Evolutionary conservation across 2,329 filamentous ascomycete species (phyloP).

Genomic region (Aureobasidium sp.): DNA sequence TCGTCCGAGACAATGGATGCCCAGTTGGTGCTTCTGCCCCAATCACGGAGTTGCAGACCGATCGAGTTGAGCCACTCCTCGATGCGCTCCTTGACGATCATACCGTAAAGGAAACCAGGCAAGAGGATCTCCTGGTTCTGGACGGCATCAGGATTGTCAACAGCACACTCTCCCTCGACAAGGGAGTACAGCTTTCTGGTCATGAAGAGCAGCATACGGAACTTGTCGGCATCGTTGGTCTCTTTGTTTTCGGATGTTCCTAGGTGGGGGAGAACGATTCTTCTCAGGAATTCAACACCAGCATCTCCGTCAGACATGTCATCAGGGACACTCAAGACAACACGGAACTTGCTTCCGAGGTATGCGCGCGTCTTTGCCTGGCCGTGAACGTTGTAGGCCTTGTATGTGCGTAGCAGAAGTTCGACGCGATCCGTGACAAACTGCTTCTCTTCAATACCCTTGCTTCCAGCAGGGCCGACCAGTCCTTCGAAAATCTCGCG

Average conservation of each 20-base stretch:
- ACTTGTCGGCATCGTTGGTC: slow-evolving; percentile 82
- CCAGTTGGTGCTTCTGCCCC: slow-evolving; percentile 42
- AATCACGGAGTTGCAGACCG: slow-evolving; percentile 36
- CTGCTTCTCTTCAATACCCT: slow-evolving; percentile 69
- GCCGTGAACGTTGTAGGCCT: slow-evolving; percentile 75
- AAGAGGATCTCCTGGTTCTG: slow-evolving; percentile 94
- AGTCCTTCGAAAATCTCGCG: slow-evolving; percentile 92
- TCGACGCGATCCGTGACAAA: slow-evolving; percentile 94
- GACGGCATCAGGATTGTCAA: slow-evolving; percentile 93
- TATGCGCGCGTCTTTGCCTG: slow-evolving; percentile 75
- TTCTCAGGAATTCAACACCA: slow-evolving; percentile 82
- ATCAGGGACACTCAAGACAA: slow-evolving; percentile 74
- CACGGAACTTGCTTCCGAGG: slow-evolving; percentile 82
- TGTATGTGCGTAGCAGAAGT: slow-evolving; percentile 84
- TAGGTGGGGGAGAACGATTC: slow-evolving; percentile 83
- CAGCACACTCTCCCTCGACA: slow-evolving; percentile 82
- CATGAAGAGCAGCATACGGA: slow-evolving; percentile 91
- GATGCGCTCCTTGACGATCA: slow-evolving; percentile 88
- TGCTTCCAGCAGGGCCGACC: slow-evolving; percentile 66
- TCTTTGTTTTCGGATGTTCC: slow-evolving; percentile 78
- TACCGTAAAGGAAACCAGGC: slow-evolving; percentile 86
- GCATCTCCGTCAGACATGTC: slow-evolving; percentile 82
- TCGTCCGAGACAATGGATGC: slow-evolving; percentile 62
- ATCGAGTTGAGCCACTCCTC: slow-evolving; percentile 79
- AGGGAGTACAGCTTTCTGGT: slow-evolving; percentile 89